These are phyloP conservation scores for Quercus agrifolia DNA, from an alignment of 306 rosid species.

Conservation along the genomic window DNA sequence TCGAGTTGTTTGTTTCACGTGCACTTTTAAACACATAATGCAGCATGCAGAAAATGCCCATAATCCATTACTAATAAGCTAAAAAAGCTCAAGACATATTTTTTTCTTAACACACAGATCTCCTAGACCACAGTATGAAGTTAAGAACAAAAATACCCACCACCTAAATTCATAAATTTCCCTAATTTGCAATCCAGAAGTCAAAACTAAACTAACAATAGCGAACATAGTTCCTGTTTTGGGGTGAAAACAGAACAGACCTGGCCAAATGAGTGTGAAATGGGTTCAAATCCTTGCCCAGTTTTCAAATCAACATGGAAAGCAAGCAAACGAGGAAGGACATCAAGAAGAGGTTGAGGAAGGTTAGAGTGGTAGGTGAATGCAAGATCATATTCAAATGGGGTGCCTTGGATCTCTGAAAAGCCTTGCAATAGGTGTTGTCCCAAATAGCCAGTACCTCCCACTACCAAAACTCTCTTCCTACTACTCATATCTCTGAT, in stretches of 20 bases:
- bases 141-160: too few relatives aligned
- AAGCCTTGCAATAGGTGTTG: slow-evolving; percentile 73
- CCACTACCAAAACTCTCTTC: slow-evolving; percentile 67
- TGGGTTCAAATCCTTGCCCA: slow-evolving; percentile 69
- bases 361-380: slow-evolving; percentile 59
- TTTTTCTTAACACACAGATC: too few relatives aligned
- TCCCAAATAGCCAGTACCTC: slow-evolving; percentile 93
- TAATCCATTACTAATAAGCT: too few relatives aligned
- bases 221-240: background rate
- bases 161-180: background rate
- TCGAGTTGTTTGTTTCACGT: background rate
- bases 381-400: slow-evolving; percentile 56
- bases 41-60: too few relatives aligned
- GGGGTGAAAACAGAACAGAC: background rate
- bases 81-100: too few relatives aligned
- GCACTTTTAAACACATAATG: background rate
- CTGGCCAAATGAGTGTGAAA: slow-evolving; percentile 61
- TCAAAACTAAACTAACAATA: slow-evolving; percentile 1
- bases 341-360: slow-evolving; percentile 42
- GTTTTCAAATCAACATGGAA: slow-evolving; percentile 75
- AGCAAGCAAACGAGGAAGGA: slow-evolving; percentile 43
- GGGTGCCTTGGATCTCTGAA: slow-evolving; percentile 24
- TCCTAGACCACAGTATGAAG: too few relatives aligned
- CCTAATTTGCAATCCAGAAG: background rate
- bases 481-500: slow-evolving; percentile 20